Percentiles rank a stretch among this genome's conserved stretches.
Evolutionary conservation across 2,329 filamentous ascomycete genomes (phyloP).

Genomic region (Penicillium expansum): DNA sequence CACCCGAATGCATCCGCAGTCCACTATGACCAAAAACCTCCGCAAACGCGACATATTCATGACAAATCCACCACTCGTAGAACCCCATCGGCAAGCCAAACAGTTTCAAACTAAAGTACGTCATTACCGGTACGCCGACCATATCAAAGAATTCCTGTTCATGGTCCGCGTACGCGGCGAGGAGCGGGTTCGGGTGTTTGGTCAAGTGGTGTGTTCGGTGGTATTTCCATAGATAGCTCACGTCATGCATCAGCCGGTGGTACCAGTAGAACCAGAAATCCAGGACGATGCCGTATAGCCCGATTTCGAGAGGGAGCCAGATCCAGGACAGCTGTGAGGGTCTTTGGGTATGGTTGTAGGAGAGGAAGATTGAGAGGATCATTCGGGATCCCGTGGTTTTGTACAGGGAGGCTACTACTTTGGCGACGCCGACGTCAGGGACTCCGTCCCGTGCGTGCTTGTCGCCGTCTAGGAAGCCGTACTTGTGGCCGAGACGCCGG

Average conservation of each 20-base stretch:
- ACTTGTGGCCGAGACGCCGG: too few species aligned
- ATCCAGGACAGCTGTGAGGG: conserved; percentile 30
- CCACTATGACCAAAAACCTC: conserved; percentile 25
- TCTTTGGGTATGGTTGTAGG: too few species aligned
- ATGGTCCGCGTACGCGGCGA: conserved; percentile 44
- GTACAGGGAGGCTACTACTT: too few species aligned
- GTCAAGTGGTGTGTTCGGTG: conserved; percentile 49
- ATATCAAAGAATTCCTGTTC: conserved; percentile 48
- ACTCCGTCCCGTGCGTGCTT: too few species aligned
- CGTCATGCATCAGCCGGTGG: conserved; percentile 43
- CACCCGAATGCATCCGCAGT: conserved; percentile 35
- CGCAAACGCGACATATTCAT: conserved; percentile 45
- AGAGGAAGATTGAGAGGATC: too few species aligned
- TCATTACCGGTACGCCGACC: conserved; percentile 41
- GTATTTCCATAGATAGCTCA: conserved; percentile 43
- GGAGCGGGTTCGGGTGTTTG: conserved; percentile 46
- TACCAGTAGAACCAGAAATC: conserved; percentile 29
- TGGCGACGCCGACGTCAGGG: too few species aligned
- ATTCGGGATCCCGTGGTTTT: too few species aligned
- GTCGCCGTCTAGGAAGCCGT: too few species aligned
- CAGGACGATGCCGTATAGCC: conserved; percentile 24
- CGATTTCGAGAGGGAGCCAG: conserved; percentile 39
- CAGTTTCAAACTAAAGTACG: conserved; percentile 36
- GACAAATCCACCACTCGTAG: conserved; percentile 50
- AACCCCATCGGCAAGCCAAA: conserved; percentile 47